Percentiles rank a stretch among this genome's conserved stretches.
These are phyloP conservation scores for Crithidia fasciculata DNA, from an alignment of 208 protist genomes.

Conservation along the genomic window DNA sequence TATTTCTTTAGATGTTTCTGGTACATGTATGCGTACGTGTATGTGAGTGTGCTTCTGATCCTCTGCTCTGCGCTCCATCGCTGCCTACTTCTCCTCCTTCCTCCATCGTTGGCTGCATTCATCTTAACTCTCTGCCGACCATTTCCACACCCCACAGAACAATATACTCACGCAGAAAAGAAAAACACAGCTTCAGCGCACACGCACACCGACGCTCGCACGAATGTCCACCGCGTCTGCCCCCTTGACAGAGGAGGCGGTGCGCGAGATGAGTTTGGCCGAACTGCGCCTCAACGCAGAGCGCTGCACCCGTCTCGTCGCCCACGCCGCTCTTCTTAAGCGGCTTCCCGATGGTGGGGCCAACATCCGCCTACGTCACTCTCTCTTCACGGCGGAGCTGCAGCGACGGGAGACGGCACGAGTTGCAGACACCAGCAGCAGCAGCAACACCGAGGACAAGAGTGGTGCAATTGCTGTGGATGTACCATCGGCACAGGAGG, in stretches of 20 bases:
- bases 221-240: slow-evolving; percentile 1
- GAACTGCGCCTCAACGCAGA: slow-evolving; percentile 58
- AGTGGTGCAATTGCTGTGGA: too few species aligned
- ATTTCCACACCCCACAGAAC: too few species aligned
- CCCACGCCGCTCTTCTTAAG: slow-evolving; percentile 49
- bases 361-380: slow-evolving; percentile 49
- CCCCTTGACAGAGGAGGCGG: slow-evolving; percentile 27
- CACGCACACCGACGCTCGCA: too few species aligned
- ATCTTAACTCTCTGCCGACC: neutral
- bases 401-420: slow-evolving; percentile 21
- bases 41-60: neutral
- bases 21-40: neutral
- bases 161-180: neutral
- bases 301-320: slow-evolving; percentile 70
- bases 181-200: too few species aligned
- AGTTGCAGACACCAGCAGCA: neutral
- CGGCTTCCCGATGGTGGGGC: slow-evolving; percentile 65
- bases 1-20: too few species aligned
- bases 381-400: slow-evolving; percentile 50
- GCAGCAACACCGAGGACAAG: too few species aligned
- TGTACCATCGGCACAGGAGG: neutral
- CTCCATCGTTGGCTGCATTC: slow-evolving; percentile 8
- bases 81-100: slow-evolving; percentile 1
- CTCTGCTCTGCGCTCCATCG: neutral
- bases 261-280: slow-evolving; percentile 30